Conservation (phyloP, 345 rosid genomes). For the Brassica cretica region DNA sequence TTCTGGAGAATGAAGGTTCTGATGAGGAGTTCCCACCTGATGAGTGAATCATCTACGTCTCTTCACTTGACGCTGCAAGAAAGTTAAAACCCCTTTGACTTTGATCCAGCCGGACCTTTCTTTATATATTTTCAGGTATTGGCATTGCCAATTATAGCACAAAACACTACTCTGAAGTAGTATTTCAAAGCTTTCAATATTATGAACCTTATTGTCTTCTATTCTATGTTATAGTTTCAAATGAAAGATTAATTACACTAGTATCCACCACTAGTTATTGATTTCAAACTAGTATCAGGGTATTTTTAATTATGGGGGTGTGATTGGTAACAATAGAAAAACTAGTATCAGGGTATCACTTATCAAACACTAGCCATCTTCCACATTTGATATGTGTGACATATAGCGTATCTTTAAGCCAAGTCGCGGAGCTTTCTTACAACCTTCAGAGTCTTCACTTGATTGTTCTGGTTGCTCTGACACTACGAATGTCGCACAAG, state of each 20-base stretch:
- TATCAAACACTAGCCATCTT: not conserved
- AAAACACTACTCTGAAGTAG: not conserved
- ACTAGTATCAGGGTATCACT: too few relatives aligned
- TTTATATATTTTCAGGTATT: not conserved
- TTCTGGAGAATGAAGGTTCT: conserved; percentile 60
- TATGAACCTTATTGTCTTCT: not conserved
- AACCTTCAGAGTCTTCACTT: conserved; percentile 1
- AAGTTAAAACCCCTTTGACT: conserved; percentile 1
- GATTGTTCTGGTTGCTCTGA: conserved; percentile 21
- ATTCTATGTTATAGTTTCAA: conserved; percentile 8
- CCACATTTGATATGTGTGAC: not conserved
- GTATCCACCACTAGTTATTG: not conserved
- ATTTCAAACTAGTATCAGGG: not conserved
- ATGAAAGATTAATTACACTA: not conserved
- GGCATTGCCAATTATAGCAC: not conserved
- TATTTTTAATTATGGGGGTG: not conserved
- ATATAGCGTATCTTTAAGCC: conserved; percentile 12
- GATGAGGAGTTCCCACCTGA: conserved; percentile 70
- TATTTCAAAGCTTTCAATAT: conserved; percentile 11
- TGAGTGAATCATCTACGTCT: conserved; percentile 43
- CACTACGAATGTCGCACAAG: not conserved
- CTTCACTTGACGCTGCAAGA: not conserved
- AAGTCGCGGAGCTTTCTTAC: not conserved
- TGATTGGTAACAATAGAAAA: not conserved
- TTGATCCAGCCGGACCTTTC: not conserved